Conservation (phyloP, 306 rosid genomes). For the Calophaca sinica region DNA sequence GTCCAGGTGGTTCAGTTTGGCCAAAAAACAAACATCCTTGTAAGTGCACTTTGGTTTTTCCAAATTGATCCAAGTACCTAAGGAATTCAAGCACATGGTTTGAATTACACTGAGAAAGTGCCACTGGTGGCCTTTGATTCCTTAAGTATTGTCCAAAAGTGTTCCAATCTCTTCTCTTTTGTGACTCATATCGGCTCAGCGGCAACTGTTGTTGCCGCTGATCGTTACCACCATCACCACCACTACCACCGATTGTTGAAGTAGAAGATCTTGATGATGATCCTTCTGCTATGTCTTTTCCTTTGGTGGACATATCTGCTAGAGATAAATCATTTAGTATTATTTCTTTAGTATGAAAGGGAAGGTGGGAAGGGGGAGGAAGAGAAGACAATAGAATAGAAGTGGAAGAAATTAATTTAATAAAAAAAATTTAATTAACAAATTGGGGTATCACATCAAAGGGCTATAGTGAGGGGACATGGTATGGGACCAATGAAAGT, state of each 20-base stretch:
- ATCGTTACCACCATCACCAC: not conserved
- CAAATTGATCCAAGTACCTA: constrained; percentile 81
- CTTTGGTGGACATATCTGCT: constrained; percentile 55
- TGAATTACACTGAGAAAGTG: constrained; percentile 76
- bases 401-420: constrained; percentile 40
- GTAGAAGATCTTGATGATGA: constrained; percentile 53
- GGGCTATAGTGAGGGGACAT: constrained; percentile 56
- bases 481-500: constrained; percentile 63
- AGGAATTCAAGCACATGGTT: constrained; percentile 83
- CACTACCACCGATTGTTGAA: not conserved
- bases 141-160: constrained; percentile 90
- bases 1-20: constrained; percentile 75
- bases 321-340: constrained; percentile 49
- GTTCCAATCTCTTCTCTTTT: constrained; percentile 89
- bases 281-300: constrained; percentile 59
- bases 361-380: constrained; percentile 37
- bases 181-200: constrained; percentile 81
- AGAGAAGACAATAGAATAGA: constrained; percentile 49
- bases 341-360: constrained; percentile 48
- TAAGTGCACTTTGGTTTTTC: constrained; percentile 83
- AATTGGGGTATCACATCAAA: constrained; percentile 57
- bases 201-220: constrained; percentile 40
- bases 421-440: not conserved
- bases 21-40: constrained; percentile 79
- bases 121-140: constrained; percentile 83